Evolutionary conservation across 2,329 filamentous ascomycete species (phyloP), one percentile per base, ranked within the genome.

Genomic region (Cytospora leucostoma): DNA sequence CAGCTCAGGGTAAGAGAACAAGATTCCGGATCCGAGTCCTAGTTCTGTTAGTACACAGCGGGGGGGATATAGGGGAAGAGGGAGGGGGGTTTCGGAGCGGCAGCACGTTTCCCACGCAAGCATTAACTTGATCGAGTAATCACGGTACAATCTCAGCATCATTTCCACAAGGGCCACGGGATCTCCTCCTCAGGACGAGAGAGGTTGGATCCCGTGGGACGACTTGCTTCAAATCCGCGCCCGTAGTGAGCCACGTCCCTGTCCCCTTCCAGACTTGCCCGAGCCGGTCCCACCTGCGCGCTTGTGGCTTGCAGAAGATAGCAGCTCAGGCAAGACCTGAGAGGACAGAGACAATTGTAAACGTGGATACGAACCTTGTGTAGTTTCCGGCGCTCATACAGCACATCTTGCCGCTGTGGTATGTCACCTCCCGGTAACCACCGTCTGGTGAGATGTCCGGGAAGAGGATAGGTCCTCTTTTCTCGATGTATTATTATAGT

Each of bases 71-170:
- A 69, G 69, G 67, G 67, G 66, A 63, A 61, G 67, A 69, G 69
- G 67, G 53, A 67, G 58, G 59, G 63, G 66, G 68, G 70, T 72
- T 74, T 79, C 77, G 80, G 86, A 92, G 90, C 90, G 91, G 91
- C 91, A 93, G 90, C 91, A 94, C 91, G 84, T 93, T 94, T 90
- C 91, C 88, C 91, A 94, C 91, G 91, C 91, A 95, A 95, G 91
- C 89, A 93, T 94, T 95, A 94, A 91, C 91, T 95, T 95, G 91
- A 91, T 95, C 91, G 91, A 94, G 91, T 94, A 88, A 83, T 90
- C 82, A 93, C 91, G 91, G 91, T 95, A 87, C 89, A 88, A 89
- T 94, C 91, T 95, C 91, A 94, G 91, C 91, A 86, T 93, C 85
- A 80, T 85, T 73, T 78, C 74, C 71, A 68, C 79, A 75, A 65